Base-by-base conservation (phyloP, 129 eudicot species). In the Deinandra increscens region DNA sequence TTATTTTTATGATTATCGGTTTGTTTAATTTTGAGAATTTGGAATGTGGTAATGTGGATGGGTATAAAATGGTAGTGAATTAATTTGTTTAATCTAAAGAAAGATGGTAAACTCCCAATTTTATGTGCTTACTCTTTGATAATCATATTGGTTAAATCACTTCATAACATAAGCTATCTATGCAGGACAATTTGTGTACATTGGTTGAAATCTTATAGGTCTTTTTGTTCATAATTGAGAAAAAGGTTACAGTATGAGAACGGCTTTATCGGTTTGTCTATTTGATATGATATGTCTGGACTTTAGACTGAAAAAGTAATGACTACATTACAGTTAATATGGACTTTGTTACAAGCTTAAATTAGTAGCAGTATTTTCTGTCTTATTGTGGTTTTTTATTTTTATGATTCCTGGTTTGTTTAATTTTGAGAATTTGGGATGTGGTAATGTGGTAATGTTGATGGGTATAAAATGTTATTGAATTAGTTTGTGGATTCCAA, bases 231-330 rank as follows among this genome's bases (percentile, higher is more conserved):
- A 15, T 33, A 33, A 2, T n/a, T 60, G 43, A 60, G 44, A n/a
- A 15, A 34, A 33, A 7, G 44, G 26, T 15, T 2, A 10, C 41
- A 6, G 6, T 31, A 59, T 14, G 34, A 43, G 68, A 65, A 43
- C 11, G 8, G 9, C 7, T 23, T 26, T 23, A 15, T 33, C 12
- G 22, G 2, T 33, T 34, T 68, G 33, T 10, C 15, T n/a, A 66
- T 46, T 0, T 68, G 23, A 72, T 72, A 31, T 60, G 12, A 44
- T 33, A 33, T 60, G 76, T 60, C 34, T 48, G 42, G 23, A 13
- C 33, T 18, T 60, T 18, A 18, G 46, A 29, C 60, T 33, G 59
- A 19, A 59, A 59, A 10, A 15, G 7, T 12, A 15, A 26, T 13
- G 29, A 5, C 18, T 41, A 64, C n/a, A n/a, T n/a, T n/a, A n/a